Base-by-base conservation (phyloP, 2,329 filamentous ascomycete genomes). In the Aspergillus fumigatus region DNA sequence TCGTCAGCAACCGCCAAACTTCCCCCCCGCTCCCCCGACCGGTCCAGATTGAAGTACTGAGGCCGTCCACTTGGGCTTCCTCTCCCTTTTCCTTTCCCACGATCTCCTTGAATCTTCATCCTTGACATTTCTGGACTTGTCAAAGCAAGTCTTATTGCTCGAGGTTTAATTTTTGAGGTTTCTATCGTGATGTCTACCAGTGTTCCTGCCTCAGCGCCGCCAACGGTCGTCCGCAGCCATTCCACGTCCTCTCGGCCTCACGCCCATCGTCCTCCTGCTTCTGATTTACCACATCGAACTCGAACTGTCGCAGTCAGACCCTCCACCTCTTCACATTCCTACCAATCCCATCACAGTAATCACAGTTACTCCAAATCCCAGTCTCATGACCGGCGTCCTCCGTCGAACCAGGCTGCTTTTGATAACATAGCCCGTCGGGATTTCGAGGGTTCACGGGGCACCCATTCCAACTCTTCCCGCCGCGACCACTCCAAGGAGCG, bases 401-500 rank as follows among this genome's bases (percentile, higher is more conserved):
- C 71, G 51, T 71, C 71, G 56, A 80, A 76, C 67, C 79, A 75
- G 65, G 72, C 73, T 50, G 75, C 77, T 48, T 76, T 85, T 48
- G 76, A 77, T 55, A 78, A 77, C 69, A 79, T 83, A 64, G 79
- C 80, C 55, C 85, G 88, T 67, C 81, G 87, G 73, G 89, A 94
- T 75, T 87, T 86, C 79, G 90, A 93, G 76, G 82, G 86, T 66
- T 80, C 82, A 66, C 87, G 87, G 78, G 74, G 89, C 77, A 82
- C 84, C 66, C 79, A 82, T 53, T 77, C 84, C 40, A 65, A 74
- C 52, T 73, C 77, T 64, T 81, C 79, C 75, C 85, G 83, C 54
- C 82, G 85, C 75, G 86, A 82, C 76, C 81, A 84, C 58, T 88
- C 85, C 66, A 82, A 81, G 71, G 88, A 90, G 67, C 80, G 81